Percentiles rank a stretch among this genome's conserved stretches.
These are phyloP conservation scores for Hanseniaspora valbyensis DNA, from an alignment of 805 yeast genomes.

Conservation along the genomic window DNA sequence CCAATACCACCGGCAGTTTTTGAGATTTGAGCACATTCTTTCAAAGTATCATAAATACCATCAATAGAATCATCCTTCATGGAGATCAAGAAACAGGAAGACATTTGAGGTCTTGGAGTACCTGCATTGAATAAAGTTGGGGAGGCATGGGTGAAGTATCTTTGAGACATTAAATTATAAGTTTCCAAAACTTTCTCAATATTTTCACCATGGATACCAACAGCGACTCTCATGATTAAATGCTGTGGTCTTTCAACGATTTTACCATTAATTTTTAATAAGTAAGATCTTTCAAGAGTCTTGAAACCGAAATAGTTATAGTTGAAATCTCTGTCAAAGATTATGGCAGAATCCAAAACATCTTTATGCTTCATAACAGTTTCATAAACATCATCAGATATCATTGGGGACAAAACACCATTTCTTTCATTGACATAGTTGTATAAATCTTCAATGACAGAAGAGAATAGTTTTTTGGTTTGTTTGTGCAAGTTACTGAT, in stretches of 20 bases:
- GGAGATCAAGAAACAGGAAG: slow-evolving; percentile 84
- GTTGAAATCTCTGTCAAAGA: slow-evolving; percentile 63
- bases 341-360: slow-evolving; percentile 61
- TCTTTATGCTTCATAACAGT: slow-evolving; percentile 55
- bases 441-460: slow-evolving; percentile 62
- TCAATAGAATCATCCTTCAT: slow-evolving; percentile 93
- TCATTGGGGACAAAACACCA: slow-evolving; percentile 54
- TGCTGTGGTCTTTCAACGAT: slow-evolving; percentile 90
- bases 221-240: slow-evolving; percentile 77
- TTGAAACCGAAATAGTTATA: slow-evolving; percentile 82
- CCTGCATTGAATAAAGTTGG: slow-evolving; percentile 94
- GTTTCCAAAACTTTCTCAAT: slow-evolving; percentile 63
- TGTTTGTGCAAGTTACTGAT: slow-evolving; percentile 89
- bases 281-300: slow-evolving; percentile 81
- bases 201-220: slow-evolving; percentile 75
- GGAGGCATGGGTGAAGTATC: slow-evolving; percentile 85
- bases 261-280: slow-evolving; percentile 50
- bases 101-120: slow-evolving; percentile 70
- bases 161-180: slow-evolving; percentile 74
- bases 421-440: slow-evolving; percentile 74
- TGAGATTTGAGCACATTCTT: slow-evolving; percentile 79
- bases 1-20: slow-evolving; percentile 97
- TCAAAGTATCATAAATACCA: slow-evolving; percentile 83
- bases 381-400: slow-evolving; percentile 54
- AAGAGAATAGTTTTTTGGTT: slow-evolving; percentile 76